Conservation (phyloP, 2,329 filamentous ascomycete species). For the Colletotrichum destructivum region DNA sequence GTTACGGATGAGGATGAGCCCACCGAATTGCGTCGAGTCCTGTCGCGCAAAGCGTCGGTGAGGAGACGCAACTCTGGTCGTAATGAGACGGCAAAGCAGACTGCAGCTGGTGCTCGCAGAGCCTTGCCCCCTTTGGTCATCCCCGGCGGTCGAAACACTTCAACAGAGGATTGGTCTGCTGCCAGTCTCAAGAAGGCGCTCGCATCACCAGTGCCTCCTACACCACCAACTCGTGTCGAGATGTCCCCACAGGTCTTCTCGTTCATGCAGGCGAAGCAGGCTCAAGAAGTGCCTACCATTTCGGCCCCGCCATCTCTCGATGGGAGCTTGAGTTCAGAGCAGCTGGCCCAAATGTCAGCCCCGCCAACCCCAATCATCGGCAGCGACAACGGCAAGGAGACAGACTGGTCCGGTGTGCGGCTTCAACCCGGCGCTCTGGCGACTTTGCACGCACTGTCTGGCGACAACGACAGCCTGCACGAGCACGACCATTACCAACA, state of each 20-base stretch:
- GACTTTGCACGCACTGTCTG: conserved; percentile 82
- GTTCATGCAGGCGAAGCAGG: conserved; percentile 75
- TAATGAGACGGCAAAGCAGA: conserved; percentile 21
- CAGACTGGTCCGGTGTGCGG: conserved; percentile 80
- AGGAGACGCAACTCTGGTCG: conserved; percentile 59
- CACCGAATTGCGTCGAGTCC: conserved; percentile 39
- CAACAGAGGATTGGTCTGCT: conserved; percentile 62
- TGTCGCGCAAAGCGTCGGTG: conserved; percentile 51
- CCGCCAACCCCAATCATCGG: conserved; percentile 86
- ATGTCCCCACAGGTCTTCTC: conserved; percentile 83
- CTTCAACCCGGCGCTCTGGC: conserved; percentile 86
- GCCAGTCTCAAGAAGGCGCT: conserved; percentile 64
- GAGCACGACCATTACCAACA: conserved; percentile 76
- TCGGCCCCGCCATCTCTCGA: conserved; percentile 91
- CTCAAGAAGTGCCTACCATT: conserved; percentile 78
- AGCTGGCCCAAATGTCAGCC: conserved; percentile 85
- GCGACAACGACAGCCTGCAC: conserved; percentile 63
- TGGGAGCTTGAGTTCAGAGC: conserved; percentile 90
- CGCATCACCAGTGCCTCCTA: conserved; percentile 72
- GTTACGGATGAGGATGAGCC: conserved; percentile 82
- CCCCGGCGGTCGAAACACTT: conserved; percentile 55
- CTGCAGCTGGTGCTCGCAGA: conserved; percentile 53
- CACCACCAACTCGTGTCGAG: conserved; percentile 77
- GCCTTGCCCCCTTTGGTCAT: conserved; percentile 68
- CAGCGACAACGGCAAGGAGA: conserved; percentile 67